Evolutionary conservation across 1,139 yeast genomes (phyloP).

Genomic region (Candida buenavistaensis): DNA sequence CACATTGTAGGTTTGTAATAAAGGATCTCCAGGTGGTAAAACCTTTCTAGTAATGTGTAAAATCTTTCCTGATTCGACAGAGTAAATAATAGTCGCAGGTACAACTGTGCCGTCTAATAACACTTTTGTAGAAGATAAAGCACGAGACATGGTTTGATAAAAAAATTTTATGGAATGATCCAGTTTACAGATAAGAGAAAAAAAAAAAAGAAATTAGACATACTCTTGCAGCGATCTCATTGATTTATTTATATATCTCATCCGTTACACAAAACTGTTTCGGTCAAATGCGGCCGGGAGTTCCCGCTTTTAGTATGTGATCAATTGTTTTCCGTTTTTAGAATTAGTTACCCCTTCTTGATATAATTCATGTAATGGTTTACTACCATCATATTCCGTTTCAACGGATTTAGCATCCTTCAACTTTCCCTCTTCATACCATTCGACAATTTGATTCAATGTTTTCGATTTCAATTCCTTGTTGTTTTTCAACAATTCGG

Average conservation of each 20-base stretch:
- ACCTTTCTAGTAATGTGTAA: constrained; percentile 45
- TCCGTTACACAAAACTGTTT: no score
- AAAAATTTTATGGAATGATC: no score
- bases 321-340: constrained; percentile 43
- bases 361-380: constrained; percentile 51
- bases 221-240: no score
- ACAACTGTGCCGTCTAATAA: constrained; percentile 49
- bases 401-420: constrained; percentile 61
- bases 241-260: no score
- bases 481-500: constrained; percentile 67
- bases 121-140: constrained; percentile 67
- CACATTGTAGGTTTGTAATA: constrained; percentile 44
- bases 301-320: constrained; percentile 29
- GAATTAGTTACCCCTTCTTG: constrained; percentile 53
- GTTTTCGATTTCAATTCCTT: constrained; percentile 63
- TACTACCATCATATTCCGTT: constrained; percentile 46
- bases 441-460: constrained; percentile 58
- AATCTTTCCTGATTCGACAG: constrained; percentile 65
- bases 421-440: constrained; percentile 65
- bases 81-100: constrained; percentile 71
- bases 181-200: constrained; percentile 5
- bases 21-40: constrained; percentile 35
- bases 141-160: constrained; percentile 49
- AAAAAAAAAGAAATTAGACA: no score
- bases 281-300: no score